Conservation (phyloP, 177 flowering plant genomes). For the Vitis hybrid region DNA sequence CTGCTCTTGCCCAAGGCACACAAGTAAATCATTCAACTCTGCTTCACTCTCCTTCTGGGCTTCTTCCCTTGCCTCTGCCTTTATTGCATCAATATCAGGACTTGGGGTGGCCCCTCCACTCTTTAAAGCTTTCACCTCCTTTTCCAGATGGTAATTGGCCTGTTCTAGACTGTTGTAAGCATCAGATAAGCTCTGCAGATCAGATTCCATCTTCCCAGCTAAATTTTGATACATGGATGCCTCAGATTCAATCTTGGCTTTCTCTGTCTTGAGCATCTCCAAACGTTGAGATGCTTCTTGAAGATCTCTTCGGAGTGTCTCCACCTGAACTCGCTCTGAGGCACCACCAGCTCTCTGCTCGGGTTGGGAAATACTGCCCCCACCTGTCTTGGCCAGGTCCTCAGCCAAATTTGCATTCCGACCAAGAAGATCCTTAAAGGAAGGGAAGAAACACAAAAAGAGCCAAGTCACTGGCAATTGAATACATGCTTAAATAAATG, state of each 20-base stretch:
- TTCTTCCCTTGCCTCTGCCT: slow-evolving; percentile 85
- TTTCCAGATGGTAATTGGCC: slow-evolving; percentile 66
- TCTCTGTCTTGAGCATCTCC: slow-evolving; percentile 70
- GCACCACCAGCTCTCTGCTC: slow-evolving; percentile 47
- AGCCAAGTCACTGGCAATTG: neutral
- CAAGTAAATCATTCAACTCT: slow-evolving; percentile 84
- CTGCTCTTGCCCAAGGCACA: slow-evolving; percentile 97
- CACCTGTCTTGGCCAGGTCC: slow-evolving; percentile 69
- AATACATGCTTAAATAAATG: too few relatives aligned
- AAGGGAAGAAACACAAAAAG: neutral
- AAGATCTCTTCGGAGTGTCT: slow-evolving; percentile 70
- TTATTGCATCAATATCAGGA: slow-evolving; percentile 60
- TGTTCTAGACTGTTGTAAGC: slow-evolving; percentile 95
- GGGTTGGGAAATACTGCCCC: slow-evolving; percentile 32
- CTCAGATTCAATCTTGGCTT: slow-evolving; percentile 64
- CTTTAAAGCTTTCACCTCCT: slow-evolving; percentile 57
- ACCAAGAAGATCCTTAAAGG: slow-evolving; percentile 71
- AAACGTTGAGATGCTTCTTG: slow-evolving; percentile 66
- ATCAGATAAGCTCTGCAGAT: slow-evolving; percentile 81
- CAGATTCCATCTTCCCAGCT: slow-evolving; percentile 74
- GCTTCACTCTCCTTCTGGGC: slow-evolving; percentile 86
- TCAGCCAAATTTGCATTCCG: slow-evolving; percentile 88
- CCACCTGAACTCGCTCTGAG: slow-evolving; percentile 66
- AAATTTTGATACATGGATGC: slow-evolving; percentile 54
- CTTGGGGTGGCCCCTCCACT: slow-evolving; percentile 37